These are phyloP conservation scores for Forsythia suspensa DNA, from an alignment of 257 asterid genomes.

Conservation along the genomic window DNA sequence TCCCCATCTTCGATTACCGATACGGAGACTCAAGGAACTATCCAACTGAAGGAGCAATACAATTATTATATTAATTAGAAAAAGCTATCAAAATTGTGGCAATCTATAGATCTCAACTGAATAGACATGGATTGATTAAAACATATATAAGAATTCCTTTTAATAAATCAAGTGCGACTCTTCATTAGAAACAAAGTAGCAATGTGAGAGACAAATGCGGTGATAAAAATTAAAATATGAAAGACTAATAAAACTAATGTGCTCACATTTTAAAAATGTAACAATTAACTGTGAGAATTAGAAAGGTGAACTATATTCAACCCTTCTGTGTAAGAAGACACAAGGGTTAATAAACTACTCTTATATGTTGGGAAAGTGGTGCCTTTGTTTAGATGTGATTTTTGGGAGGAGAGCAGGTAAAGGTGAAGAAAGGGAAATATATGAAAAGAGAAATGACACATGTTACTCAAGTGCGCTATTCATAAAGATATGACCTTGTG, in stretches of 20 bases:
- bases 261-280: background rate
- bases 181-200: background rate
- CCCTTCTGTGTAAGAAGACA: background rate
- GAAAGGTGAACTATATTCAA: background rate
- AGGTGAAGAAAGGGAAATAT: background rate
- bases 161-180: background rate
- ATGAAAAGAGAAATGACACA: background rate
- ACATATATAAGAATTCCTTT: background rate
- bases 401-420: background rate
- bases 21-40: constrained; percentile 54
- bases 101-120: background rate
- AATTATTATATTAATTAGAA: background rate
- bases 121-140: background rate
- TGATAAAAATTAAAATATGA: background rate
- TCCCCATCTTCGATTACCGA: constrained; percentile 86
- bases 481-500: background rate
- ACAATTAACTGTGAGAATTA: background rate
- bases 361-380: background rate
- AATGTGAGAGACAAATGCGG: background rate
- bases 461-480: background rate
- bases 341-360: background rate
- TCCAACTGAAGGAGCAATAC: constrained; percentile 13
- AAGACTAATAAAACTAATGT: background rate
- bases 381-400: background rate
- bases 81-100: background rate